A percentile compares a stretch with the other conserved stretches of the same genome.
phyloP scores from a whole-genome alignment of 192 early-diverging fungal genomes.

The Rhizophagus sp. region DNA sequence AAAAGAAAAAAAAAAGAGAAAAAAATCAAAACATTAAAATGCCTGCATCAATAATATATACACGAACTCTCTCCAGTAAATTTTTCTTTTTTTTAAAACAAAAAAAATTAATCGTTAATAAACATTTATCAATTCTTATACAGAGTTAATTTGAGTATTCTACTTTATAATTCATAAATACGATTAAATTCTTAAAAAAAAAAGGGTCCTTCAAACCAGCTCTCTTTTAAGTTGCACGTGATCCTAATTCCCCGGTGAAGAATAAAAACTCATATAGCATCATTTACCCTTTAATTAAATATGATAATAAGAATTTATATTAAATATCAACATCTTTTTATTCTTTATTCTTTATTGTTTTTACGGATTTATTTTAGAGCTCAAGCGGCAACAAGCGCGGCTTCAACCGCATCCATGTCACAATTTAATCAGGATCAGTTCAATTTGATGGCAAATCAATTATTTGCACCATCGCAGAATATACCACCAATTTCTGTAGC shows the following conservation, averaged over 20 bases:
- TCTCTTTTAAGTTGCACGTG: slow-evolving; percentile 7
- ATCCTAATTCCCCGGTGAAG: neutral
- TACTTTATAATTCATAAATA: neutral
- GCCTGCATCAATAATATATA: too few species aligned
- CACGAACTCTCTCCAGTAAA: neutral
- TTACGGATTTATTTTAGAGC: neutral
- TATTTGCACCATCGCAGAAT: slow-evolving; percentile 2
- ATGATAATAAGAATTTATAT: neutral
- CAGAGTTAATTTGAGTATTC: neutral
- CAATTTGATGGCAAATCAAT: slow-evolving; percentile 2
- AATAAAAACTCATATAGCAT: neutral
- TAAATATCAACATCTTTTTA: neutral
- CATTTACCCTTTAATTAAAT: neutral
- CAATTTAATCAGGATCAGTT: slow-evolving; percentile 26
- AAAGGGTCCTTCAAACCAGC: neutral
- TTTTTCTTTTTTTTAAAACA: neutral
- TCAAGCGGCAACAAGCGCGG: slow-evolving; percentile 3
- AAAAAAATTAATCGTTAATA: neutral
- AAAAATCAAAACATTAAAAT: too few species aligned
- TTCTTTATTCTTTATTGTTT: neutral
- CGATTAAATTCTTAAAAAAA: neutral
- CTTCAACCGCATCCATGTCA: neutral
- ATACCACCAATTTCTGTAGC: neutral
- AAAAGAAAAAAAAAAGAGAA: too few species aligned
- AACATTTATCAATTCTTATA: neutral